Percentiles rank a stretch among this genome's conserved stretches.
Conservation (phyloP, 1,284 basidiomycete genomes). For the Cystobasidiaceae sp. region DNA sequence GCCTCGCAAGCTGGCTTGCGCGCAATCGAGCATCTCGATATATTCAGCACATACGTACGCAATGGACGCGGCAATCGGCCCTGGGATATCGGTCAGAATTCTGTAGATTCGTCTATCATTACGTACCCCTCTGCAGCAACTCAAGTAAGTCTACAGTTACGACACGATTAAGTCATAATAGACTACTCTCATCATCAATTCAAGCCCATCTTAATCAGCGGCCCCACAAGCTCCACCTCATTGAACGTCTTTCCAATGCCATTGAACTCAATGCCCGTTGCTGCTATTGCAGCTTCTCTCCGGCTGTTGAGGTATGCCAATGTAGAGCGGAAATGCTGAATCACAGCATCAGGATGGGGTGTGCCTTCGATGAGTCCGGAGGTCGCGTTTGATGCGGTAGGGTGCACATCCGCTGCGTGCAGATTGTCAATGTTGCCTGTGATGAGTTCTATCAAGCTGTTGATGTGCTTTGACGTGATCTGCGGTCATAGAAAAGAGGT, state of each 20-base stretch:
- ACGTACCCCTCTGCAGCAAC: no score
- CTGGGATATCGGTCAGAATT: no score
- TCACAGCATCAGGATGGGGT: slow-evolving; percentile 84
- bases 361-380: slow-evolving; percentile 78
- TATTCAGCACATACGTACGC: no score
- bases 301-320: slow-evolving; percentile 71
- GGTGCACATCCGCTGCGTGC: slow-evolving; percentile 73
- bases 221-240: slow-evolving; percentile 77
- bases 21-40: no score
- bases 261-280: slow-evolving; percentile 51
- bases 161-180: no score
- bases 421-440: slow-evolving; percentile 83
- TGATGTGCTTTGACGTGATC: slow-evolving; percentile 89
- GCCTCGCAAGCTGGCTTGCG: no score
- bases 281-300: slow-evolving; percentile 57
- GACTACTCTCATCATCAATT: no score
- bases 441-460: slow-evolving; percentile 86
- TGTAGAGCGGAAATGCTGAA: slow-evolving; percentile 88
- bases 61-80: no score
- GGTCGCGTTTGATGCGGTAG: slow-evolving; percentile 63
- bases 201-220: slow-evolving; percentile 77
- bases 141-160: no score
- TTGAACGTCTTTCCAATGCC: slow-evolving; percentile 58
- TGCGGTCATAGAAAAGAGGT: slow-evolving; percentile 46
- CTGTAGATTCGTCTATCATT: no score